Conservation (phyloP, 2,329 filamentous ascomycete species). For the Xylaria sp. region DNA sequence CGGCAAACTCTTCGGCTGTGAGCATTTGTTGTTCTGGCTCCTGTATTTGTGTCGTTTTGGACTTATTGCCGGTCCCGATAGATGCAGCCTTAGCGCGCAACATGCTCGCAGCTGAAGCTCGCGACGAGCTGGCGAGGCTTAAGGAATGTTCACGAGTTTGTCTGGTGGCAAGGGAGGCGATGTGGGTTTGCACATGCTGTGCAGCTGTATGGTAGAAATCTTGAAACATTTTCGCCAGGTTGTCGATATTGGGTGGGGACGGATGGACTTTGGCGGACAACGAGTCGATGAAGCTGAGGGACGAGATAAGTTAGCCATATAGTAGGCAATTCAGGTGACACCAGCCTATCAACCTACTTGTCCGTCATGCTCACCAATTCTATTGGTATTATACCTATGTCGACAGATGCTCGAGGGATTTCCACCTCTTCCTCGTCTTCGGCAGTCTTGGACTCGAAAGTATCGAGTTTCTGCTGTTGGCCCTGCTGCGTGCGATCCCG, state of each 20-base stretch:
- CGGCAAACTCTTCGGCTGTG: constrained; percentile 81
- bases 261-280: constrained; percentile 86
- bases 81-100: constrained; percentile 62
- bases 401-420: constrained; percentile 62
- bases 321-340: constrained; percentile 10
- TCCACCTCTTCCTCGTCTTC: constrained; percentile 55
- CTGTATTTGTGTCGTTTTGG: constrained; percentile 48
- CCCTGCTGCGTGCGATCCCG: constrained; percentile 28
- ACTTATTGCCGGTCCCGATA: constrained; percentile 58
- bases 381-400: constrained; percentile 89
- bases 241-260: constrained; percentile 81
- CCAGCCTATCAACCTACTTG: constrained; percentile 60
- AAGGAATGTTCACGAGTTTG: constrained; percentile 72
- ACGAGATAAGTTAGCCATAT: constrained; percentile 30
- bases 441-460: constrained; percentile 55
- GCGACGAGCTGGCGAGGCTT: constrained; percentile 58
- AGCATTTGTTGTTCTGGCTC: constrained; percentile 80
- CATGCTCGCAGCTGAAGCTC: constrained; percentile 61
- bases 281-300: constrained; percentile 82
- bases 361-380: constrained; percentile 91
- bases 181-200: constrained; percentile 83
- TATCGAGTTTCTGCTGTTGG: constrained; percentile 46
- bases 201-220: constrained; percentile 88
- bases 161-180: constrained; percentile 76
- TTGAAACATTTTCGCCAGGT: constrained; percentile 85